Evolutionary conservation across 2,329 filamentous ascomycete species (phyloP), one percentile per base, ranked within the genome.

Genomic region (Fusarium bactridioides): DNA sequence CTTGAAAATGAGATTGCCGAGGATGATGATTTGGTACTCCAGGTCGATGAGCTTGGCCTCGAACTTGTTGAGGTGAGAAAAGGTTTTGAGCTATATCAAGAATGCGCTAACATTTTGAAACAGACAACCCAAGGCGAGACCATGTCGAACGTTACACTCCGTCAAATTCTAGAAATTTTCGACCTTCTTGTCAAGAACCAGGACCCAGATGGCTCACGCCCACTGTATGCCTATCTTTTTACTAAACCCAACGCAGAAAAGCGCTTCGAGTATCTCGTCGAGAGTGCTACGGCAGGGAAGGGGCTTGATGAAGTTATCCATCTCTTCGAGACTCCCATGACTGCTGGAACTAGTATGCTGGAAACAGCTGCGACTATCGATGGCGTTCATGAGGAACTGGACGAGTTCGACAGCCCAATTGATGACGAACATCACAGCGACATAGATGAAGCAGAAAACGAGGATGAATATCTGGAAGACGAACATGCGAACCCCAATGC

Each of bases 31-130:
- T 78, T 88, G 45, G 81, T 84, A n/a, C 82, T 88, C 44, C 84
- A 86, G 65, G 79, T 88, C 51, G 85, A 88, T 33, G 84, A 87
- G 65, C 82, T 88, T 44, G 85, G 85, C 13, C 80, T 88, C 37
- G 86, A 88, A 76, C 87, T 88, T 76, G 80, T 84, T 25, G 86
- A 88, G 80, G 85, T 86, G 79, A 70, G 83, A 43, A 44, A 40
- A 69, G 21, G 51, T 18, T 12, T 23, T 9, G 15, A 25, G 47
- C 31, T 55, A 29, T 10, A 16, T 21, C 15, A 5, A 55, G 47
- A 19, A 23, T 27, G 48, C 56, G 56, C 79, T 83, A 76, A 83
- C 75, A 12, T 35, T 35, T 29, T 35, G 27, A 37, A 43, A 5
- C 53, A 85, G 83, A 82, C 82, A 37, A 80, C 77, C 12, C 74